phyloP scores from a whole-genome alignment of 306 rosid genomes.

The Vicia sativa region DNA sequence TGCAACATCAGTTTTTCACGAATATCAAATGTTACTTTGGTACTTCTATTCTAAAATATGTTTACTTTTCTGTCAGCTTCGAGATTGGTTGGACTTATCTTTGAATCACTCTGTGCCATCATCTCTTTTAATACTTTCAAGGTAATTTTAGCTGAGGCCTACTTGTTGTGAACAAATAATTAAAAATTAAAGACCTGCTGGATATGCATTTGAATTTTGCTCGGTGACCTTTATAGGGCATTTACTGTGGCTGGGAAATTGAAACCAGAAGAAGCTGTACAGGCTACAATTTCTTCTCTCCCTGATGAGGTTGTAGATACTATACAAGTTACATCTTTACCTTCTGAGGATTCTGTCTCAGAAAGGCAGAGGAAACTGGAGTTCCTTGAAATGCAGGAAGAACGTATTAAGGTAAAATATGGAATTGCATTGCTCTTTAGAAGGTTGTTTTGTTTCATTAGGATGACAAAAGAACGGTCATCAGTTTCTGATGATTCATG shows the following conservation, averaged over 20 bases:
- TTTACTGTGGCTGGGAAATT: conserved; percentile 81
- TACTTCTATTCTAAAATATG: conserved; percentile 29
- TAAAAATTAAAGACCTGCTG: conserved; percentile 3
- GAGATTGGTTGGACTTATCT: conserved; percentile 97
- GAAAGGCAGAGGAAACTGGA: conserved; percentile 94
- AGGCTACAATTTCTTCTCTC: conserved; percentile 86
- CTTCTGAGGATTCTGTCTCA: conserved; percentile 89
- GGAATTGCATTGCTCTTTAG: conserved; percentile 19
- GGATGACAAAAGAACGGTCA: conserved; percentile 34
- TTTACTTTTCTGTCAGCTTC: conserved; percentile 60
- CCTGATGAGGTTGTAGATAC: conserved; percentile 98
- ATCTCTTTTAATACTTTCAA: conserved; percentile 95
- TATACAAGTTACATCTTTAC: conserved; percentile 80
- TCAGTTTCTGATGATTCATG: conserved; percentile 29
- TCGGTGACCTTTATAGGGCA: conserved; percentile 58
- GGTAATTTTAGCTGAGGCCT: conserved; percentile 53
- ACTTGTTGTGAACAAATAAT: neutral
- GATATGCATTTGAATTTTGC: conserved; percentile 39
- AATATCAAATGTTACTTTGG: conserved; percentile 35
- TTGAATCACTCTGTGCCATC: conserved; percentile 92
- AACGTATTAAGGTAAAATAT: conserved; percentile 73
- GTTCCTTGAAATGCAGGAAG: conserved; percentile 94
- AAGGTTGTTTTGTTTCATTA: conserved; percentile 31
- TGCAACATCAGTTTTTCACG: conserved; percentile 22
- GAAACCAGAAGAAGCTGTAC: conserved; percentile 89